Evolutionary conservation across 441 rosid species (phyloP), one percentile per base, ranked within the genome.

Genomic region (Erodium texanum): DNA sequence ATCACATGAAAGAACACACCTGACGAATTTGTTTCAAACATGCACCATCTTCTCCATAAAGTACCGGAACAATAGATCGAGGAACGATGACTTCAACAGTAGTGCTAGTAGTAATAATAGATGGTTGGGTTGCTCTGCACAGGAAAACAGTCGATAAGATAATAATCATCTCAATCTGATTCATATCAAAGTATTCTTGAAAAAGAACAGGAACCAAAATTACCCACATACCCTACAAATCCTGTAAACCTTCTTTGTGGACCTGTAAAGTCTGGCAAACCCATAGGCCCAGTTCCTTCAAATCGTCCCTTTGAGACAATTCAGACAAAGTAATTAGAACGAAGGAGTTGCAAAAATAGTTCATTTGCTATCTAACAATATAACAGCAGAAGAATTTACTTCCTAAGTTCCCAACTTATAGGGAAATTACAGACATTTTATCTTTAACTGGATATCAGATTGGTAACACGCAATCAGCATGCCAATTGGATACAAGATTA

Each of bases 41-140:
- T 48, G 82, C 85, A 66, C 91, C 96, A 76, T 85, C 91, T 75
- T 84, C 96, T 78, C 96, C 93, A 64, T 79, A 76, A 69, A 89
- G 85, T 65, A 72, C 36, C 19, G 91, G 93, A 36, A 89, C 87
- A 72, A 86, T 66, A 29, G 89, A 71, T 66, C 85, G 82, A 68
- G 96, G 96, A 74, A 89, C 93, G 70, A 83, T 81, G 67, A 89
- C 96, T 80, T 89, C 96, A 73, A 87, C 70, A 16, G 91, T 87
- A 16, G 89, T 84, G 75, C 72, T 89, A 54, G 41, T 36, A 9
- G 96, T 87, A 67, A 87, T 83, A 66, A 87, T 74, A 64, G 93
- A 83, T 9, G 86, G 80, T 70, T 86, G 88, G 73, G 72, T 83
- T 74, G 77, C 78, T 68, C 89, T 84, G 66, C 62, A 77, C 5